Base-by-base conservation (phyloP, 805 yeast genomes). In the Candida taoyuanica region DNA sequence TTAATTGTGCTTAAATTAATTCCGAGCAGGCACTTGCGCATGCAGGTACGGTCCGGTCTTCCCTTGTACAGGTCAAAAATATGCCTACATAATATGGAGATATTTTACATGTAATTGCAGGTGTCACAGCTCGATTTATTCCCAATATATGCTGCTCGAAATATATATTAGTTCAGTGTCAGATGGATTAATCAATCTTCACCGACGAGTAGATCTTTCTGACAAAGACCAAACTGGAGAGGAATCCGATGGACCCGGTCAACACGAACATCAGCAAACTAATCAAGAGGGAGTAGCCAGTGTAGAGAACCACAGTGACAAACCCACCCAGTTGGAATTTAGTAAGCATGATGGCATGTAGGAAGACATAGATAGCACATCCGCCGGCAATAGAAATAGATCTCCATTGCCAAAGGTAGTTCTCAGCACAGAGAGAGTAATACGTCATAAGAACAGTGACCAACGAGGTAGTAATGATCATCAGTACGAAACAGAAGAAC, bases 331-430 rank as follows among this genome's bases (percentile, higher is more conserved):
- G 66, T 43, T 71, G 72, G 43, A 84, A 80, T 46, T 75, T 78
- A 17, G 87, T 74, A 53, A 91, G 73, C 48, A 83, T 67, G 42
- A 88, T 65, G 3, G 97, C 80, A 62, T 93, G 96, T 34, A 86
- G 49, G 63, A 88, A 86, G 29, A 89, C 81, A 59, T 91, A 93
- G 37, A 81, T 50, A 0, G 95, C 74, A 59, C 95, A 82, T 23
- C 97, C 94, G 30, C 96, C 97, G 19, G 95, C 85, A 43, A 87
- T 74, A 53, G 83, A 76, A 51, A 85, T 64, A 4, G 95, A 77
- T 61, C 89, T 79, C 98, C 98, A 93, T 58, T 91, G 97, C 98
- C 98, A 93, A 61, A 80, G 78, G 70, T 94, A 89, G 62, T 93
- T 86, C 59, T 93, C 98, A 35, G 86, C 68, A 58, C 95, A 86